Base-by-base conservation (phyloP, 1,139 yeast species). In the Pichia sp. region DNA sequence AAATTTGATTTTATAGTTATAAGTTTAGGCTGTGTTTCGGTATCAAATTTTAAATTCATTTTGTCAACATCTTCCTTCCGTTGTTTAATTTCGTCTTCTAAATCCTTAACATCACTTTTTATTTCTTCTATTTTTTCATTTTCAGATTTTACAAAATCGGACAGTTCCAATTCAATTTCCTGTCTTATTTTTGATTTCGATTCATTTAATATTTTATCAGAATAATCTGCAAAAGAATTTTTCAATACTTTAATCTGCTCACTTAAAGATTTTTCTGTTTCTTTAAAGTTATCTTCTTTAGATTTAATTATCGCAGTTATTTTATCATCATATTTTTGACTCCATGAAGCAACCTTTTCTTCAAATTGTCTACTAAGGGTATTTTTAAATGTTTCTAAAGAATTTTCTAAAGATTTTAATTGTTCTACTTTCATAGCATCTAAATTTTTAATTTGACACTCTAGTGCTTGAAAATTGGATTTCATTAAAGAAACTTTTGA, bases 281-380 rank as follows among this genome's bases (percentile, higher is more conserved):
- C 22, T 20, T 38, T 41, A 37, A 49, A 54, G 23, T 41, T 30
- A 2, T 37, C 32, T 27, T 44, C 47, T 30, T 47, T 52, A 8
- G 30, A 30, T 7, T 46, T 31, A 24, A 56, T 40, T 9, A 45
- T 33, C 3, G 39, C 34, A 7, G 46, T 45, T 1, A 54, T 49
- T 39, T 51, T 49, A 2, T 37, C 34, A 20, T 57, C 55, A 37
- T 49, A 55, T n/a, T 47, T 39, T 11, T 42, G 42, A 27, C 54
- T 50, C 28, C 59, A 32, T 8, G 41, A 23, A 8, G 51, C 49
- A 3, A 58, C 43, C n/a, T 47, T 43, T 3, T 41, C 6, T 27
- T 55, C 48, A 38, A 57, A 55, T 1, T 45, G 34, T 3, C 35
- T 10, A 16, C 51, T 51, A 6, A 50, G 35, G 29, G 45, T 48